These are phyloP conservation scores for Tuber calosporum DNA, from an alignment of 495 filamentous ascomycete genomes.

Conservation along the genomic window DNA sequence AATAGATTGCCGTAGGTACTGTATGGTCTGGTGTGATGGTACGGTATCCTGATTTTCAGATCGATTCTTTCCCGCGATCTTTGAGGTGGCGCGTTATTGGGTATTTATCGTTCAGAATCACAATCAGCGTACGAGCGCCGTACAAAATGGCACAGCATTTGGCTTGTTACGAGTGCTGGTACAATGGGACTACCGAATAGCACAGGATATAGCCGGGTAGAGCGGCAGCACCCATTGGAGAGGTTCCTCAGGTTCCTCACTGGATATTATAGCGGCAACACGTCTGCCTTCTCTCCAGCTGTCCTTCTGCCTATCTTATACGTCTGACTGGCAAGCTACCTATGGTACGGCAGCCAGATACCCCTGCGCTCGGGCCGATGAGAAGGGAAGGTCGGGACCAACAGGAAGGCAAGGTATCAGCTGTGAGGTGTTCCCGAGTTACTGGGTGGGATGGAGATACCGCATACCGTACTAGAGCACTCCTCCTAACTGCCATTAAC, in stretches of 20 bases:
- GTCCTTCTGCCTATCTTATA: not conserved
- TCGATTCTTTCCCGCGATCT: not conserved
- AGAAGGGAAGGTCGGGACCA: not conserved
- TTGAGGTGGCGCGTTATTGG: not conserved
- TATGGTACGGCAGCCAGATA: not conserved
- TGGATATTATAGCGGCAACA: not conserved
- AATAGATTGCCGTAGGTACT: not conserved
- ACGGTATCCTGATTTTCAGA: not conserved
- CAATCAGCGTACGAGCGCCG: not conserved
- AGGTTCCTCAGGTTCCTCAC: not conserved
- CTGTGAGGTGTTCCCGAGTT: not conserved
- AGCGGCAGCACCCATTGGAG: not conserved
- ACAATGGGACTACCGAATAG: not conserved
- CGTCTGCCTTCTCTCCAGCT: not conserved
- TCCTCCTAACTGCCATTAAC: not conserved
- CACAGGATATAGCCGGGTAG: not conserved
- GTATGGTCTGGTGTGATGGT: not conserved
- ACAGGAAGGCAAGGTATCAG: not conserved
- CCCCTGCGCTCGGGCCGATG: not conserved
- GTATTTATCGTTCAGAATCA: not conserved
- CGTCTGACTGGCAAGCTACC: not conserved
- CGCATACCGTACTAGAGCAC: not conserved
- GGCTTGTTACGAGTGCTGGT: not conserved
- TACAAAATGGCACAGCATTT: not conserved
- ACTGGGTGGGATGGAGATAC: not conserved